These are phyloP conservation scores for Tylopilus sp. DNA, from an alignment of 1,284 basidiomycete genomes.

Conservation along the genomic window DNA sequence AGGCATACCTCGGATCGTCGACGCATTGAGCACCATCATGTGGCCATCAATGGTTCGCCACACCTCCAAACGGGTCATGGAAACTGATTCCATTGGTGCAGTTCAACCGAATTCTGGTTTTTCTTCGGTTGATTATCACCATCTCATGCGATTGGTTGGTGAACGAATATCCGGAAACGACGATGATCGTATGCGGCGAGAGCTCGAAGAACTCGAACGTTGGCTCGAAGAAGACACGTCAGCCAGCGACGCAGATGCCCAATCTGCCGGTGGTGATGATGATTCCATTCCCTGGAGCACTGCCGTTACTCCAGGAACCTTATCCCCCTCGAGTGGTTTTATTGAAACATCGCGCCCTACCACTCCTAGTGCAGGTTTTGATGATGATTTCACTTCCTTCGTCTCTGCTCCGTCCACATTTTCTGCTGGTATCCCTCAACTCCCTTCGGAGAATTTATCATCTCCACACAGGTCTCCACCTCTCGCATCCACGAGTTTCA, in stretches of 20 bases:
- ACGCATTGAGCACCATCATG: conserved; percentile 79
- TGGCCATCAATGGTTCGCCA: conserved; percentile 66
- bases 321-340: conserved; percentile 26
- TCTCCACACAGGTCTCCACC: conserved; percentile 8
- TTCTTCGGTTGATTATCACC: conserved; percentile 19
- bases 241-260: conserved; percentile 17
- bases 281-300: conserved; percentile 26
- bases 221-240: conserved; percentile 54
- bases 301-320: conserved; percentile 27
- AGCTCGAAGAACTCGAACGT: conserved; percentile 56
- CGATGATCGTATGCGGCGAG: conserved; percentile 40
- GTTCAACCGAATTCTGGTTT: neutral
- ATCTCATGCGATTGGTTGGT: conserved; percentile 22
- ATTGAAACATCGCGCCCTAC: conserved; percentile 16
- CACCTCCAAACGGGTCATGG: conserved; percentile 1
- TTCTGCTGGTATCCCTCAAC: neutral
- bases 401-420: conserved; percentile 49
- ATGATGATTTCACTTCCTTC: conserved; percentile 76
- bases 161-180: conserved; percentile 18
- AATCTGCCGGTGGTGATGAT: conserved; percentile 9
- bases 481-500: conserved; percentile 17
- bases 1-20: conserved; percentile 65
- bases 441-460: conserved; percentile 9
- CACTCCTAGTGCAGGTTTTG: conserved; percentile 48
- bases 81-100: neutral